These are phyloP conservation scores for Acacia melanoxylon DNA, from an alignment of 306 rosid genomes.

Conservation along the genomic window DNA sequence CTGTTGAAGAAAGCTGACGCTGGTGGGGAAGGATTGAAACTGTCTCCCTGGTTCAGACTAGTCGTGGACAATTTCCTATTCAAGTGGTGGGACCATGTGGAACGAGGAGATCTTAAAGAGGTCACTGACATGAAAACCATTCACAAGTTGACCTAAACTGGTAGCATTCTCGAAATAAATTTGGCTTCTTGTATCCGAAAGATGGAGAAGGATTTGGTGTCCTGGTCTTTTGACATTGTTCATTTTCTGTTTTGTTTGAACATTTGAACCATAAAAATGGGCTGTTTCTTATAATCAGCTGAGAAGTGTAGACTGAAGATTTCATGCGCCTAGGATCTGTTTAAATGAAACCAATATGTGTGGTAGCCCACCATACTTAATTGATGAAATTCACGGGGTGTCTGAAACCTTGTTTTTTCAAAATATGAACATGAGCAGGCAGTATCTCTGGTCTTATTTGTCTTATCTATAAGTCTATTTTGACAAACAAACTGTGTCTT, in stretches of 20 bases:
- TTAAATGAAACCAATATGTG: not conserved
- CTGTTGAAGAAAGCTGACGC: conserved; percentile 89
- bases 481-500: too few species aligned
- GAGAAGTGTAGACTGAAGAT: not conserved
- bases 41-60: conserved; percentile 97
- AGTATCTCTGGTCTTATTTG: too few species aligned
- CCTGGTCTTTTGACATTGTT: not conserved
- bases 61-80: conserved; percentile 94
- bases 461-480: too few species aligned
- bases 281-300: conserved; percentile 20
- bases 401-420: not conserved
- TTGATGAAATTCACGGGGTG: not conserved
- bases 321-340: not conserved
- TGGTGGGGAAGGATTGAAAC: conserved; percentile 93
- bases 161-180: conserved; percentile 39
- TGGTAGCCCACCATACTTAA: not conserved
- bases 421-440: not conserved
- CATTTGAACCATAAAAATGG: not conserved
- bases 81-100: conserved; percentile 98
- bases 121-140: conserved; percentile 89
- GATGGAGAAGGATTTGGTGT: not conserved
- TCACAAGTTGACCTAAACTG: conserved; percentile 66
- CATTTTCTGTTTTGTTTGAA: conserved; percentile 9
- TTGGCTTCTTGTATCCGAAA: not conserved
- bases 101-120: conserved; percentile 67